phyloP scores from a whole-genome alignment of 345 rosid species.

The Microthlaspi erraticum region DNA sequence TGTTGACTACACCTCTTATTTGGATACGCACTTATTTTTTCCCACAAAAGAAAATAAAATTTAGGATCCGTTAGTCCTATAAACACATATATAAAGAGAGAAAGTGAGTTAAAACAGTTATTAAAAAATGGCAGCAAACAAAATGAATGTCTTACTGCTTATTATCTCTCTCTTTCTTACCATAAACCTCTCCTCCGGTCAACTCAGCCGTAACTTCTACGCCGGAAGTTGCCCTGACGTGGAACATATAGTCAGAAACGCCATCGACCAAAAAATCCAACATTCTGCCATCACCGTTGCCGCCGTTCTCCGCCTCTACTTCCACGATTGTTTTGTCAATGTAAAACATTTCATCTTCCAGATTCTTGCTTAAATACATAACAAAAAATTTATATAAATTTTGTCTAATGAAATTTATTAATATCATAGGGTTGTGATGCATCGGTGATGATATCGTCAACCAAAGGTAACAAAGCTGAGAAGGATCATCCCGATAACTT shows the following conservation, averaged over 20 bases:
- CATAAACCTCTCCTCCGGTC: constrained; percentile 51
- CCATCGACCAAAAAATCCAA: constrained; percentile 51
- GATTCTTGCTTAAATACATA: neutral
- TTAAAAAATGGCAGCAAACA: constrained; percentile 12
- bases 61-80: neutral
- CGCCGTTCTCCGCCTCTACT: constrained; percentile 76
- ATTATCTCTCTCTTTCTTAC: constrained; percentile 29
- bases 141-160: constrained; percentile 28
- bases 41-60: constrained; percentile 25
- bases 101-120: neutral
- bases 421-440: constrained; percentile 53
- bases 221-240: constrained; percentile 73
- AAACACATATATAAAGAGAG: constrained; percentile 18
- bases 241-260: constrained; percentile 67
- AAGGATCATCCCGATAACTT: constrained; percentile 44
- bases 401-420: neutral
- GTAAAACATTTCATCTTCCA: constrained; percentile 36
- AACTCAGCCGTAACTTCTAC: constrained; percentile 65
- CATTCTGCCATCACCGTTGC: constrained; percentile 80
- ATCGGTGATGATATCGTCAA: constrained; percentile 44
- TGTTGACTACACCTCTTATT: too few relatives aligned
- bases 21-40: too few relatives aligned
- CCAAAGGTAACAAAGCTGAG: constrained; percentile 38
- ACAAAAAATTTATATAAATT: too few relatives aligned
- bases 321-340: constrained; percentile 85